These are phyloP conservation scores for Pleurotus ostreatus DNA, from an alignment of 768 basidiomycete species.

Conservation along the genomic window DNA sequence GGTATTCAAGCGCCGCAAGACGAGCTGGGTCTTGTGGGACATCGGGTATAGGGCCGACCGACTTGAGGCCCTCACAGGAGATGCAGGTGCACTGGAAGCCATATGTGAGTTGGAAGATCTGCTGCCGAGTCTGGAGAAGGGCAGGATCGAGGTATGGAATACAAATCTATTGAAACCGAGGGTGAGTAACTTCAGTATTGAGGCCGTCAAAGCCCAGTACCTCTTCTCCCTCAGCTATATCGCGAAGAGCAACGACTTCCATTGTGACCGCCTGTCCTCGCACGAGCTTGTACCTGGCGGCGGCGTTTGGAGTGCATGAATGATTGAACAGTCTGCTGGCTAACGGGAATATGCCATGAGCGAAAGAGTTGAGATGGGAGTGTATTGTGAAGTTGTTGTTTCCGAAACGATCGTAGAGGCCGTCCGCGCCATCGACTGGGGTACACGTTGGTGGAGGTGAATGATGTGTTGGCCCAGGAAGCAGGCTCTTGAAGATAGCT, in stretches of 20 bases:
- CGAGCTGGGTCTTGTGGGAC: slow-evolving; percentile 32
- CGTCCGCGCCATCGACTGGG: slow-evolving; percentile 26
- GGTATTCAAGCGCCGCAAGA: slow-evolving; percentile 22
- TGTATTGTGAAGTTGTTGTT: slow-evolving; percentile 84
- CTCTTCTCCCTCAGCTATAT: slow-evolving; percentile 60
- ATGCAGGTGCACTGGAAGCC: slow-evolving; percentile 63
- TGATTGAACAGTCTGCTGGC: slow-evolving; percentile 84
- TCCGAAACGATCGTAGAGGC: slow-evolving; percentile 53
- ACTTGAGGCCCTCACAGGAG: slow-evolving; percentile 47
- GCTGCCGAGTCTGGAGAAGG: slow-evolving; percentile 53
- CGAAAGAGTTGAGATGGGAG: slow-evolving; percentile 65
- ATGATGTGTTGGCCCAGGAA: slow-evolving; percentile 34
- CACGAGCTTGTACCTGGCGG: slow-evolving; percentile 51
- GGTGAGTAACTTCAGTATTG: slow-evolving; percentile 6
- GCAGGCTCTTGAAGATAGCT: slow-evolving; percentile 36
- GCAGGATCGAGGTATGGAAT: slow-evolving; percentile 81
- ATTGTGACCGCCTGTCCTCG: slow-evolving; percentile 39
- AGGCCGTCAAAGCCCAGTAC: slow-evolving; percentile 29
- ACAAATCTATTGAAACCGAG: slow-evolving; percentile 44
- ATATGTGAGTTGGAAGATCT: slow-evolving; percentile 58
- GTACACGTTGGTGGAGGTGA: slow-evolving; percentile 19
- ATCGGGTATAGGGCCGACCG: slow-evolving; percentile 31
- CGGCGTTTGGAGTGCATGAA: slow-evolving; percentile 73
- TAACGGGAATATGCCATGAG: slow-evolving; percentile 71
- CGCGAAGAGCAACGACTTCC: slow-evolving; percentile 61